Percentiles rank a stretch among this genome's conserved stretches.
These are phyloP conservation scores for Tuber borchii DNA, from an alignment of 495 filamentous ascomycete genomes.

Conservation along the genomic window DNA sequence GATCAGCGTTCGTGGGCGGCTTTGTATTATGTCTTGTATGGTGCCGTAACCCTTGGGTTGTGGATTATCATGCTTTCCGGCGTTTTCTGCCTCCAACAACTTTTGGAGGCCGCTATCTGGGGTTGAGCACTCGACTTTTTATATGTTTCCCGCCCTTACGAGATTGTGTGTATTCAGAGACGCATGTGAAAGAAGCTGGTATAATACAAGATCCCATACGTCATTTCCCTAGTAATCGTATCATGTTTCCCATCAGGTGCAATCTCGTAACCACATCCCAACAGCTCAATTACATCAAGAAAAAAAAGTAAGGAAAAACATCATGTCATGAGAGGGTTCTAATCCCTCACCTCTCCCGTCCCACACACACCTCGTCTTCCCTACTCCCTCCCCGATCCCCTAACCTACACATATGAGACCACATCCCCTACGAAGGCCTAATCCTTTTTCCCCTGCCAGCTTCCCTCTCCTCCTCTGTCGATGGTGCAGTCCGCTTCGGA, in stretches of 20 bases:
- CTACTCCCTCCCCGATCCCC: not conserved
- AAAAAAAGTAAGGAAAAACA: not conserved
- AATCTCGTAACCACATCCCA: not conserved
- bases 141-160: too few relatives aligned
- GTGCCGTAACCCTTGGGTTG: too few relatives aligned
- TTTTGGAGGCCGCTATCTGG: too few relatives aligned
- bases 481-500: not conserved
- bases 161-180: not conserved
- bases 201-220: not conserved
- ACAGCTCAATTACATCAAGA: not conserved
- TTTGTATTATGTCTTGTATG: too few relatives aligned
- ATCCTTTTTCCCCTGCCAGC: not conserved
- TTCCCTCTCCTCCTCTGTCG: not conserved
- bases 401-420: not conserved
- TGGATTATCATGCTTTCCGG: too few relatives aligned
- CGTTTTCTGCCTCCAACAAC: too few relatives aligned
- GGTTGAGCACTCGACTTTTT: too few relatives aligned
- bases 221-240: not conserved
- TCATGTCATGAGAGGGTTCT: not conserved
- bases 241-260: not conserved
- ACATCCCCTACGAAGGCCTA: not conserved
- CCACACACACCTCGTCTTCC: not conserved
- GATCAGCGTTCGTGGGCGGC: too few relatives aligned
- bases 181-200: not conserved
- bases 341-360: not conserved